Conservation (phyloP, 2,329 filamentous ascomycete genomes). For the Graphiopsis chlorocephala region DNA sequence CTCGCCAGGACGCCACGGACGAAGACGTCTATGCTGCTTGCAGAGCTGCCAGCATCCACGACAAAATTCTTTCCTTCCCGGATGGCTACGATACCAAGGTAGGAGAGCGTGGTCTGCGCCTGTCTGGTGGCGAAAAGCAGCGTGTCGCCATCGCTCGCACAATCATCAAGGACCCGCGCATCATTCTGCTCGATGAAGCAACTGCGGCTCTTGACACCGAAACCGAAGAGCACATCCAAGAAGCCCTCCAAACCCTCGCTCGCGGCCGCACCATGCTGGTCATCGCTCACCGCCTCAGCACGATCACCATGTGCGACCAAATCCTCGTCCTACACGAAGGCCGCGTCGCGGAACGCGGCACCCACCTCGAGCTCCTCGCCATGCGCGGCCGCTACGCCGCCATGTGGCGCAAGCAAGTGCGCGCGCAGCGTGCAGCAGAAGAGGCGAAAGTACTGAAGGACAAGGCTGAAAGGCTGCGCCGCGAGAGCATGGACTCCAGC, state of each 20-base stretch:
- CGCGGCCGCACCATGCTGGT: constrained; percentile 88
- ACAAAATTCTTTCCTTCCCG: constrained; percentile 84
- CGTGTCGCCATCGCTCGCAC: constrained; percentile 90
- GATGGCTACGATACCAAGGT: constrained; percentile 88
- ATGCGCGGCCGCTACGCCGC: constrained; percentile 46
- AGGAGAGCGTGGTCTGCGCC: constrained; percentile 79
- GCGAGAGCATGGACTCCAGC: constrained; percentile 48
- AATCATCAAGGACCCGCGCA: constrained; percentile 85
- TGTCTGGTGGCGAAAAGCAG: constrained; percentile 91
- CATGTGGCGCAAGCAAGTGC: constrained; percentile 55
- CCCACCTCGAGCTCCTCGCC: constrained; percentile 50
- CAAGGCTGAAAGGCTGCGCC: constrained; percentile 48
- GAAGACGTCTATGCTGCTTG: constrained; percentile 81
- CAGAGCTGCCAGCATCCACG: constrained; percentile 83
- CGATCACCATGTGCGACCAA: constrained; percentile 55
- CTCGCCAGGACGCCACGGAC: constrained; percentile 75
- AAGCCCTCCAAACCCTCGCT: constrained; percentile 76
- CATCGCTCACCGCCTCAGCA: constrained; percentile 71
- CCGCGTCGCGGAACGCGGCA: constrained; percentile 51
- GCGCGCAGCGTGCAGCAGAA: constrained; percentile 49
- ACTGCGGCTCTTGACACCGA: constrained; percentile 89
- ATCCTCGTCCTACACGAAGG: constrained; percentile 56
- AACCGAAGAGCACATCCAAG: constrained; percentile 90
- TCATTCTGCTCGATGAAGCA: constrained; percentile 91
- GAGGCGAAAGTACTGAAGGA: constrained; percentile 50